Conservation (phyloP, 2,329 filamentous ascomycete genomes). For the Trichoderma brevicompactum region DNA sequence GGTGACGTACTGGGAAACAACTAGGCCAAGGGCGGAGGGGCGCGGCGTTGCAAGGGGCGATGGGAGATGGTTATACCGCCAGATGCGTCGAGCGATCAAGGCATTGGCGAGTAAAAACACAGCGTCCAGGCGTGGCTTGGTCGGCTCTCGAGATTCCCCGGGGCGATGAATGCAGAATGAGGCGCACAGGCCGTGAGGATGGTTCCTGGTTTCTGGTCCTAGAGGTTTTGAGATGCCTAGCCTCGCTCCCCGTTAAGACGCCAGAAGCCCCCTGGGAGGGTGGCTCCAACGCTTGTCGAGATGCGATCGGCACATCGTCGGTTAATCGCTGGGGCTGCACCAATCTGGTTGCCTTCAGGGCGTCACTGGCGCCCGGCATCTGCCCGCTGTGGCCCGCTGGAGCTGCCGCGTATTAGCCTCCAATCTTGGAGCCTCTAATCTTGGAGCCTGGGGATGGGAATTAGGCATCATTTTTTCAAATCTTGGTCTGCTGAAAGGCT, state of each 20-base stretch:
- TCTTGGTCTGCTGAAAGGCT: constrained; percentile 8
- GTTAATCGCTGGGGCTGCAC: constrained; percentile 10
- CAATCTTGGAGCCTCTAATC: too few species aligned
- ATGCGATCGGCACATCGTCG: constrained; percentile 24
- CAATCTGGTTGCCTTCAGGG: not conserved
- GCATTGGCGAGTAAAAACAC: constrained; percentile 21
- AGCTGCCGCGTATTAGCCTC: too few species aligned
- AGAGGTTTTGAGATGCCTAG: constrained; percentile 24
- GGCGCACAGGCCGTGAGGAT: constrained; percentile 11
- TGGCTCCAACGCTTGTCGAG: constrained; percentile 1
- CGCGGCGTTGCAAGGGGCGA: not conserved
- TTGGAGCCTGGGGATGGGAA: not conserved
- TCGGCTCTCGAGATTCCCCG: not conserved
- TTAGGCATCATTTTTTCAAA: constrained; percentile 15
- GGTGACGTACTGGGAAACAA: constrained; percentile 26
- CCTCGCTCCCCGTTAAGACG: constrained; percentile 15
- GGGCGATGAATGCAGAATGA: not conserved
- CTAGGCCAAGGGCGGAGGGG: constrained; percentile 25
- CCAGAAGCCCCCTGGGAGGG: constrained; percentile 5
- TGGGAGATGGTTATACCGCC: constrained; percentile 20
- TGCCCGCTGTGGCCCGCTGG: not conserved
- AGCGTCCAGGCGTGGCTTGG: not conserved
- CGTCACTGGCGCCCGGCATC: not conserved
- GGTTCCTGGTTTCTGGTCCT: not conserved
- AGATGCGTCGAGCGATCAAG: constrained; percentile 20